Conservation (phyloP, 805 yeast species). For the Zygoascus biomembranicola region DNA sequence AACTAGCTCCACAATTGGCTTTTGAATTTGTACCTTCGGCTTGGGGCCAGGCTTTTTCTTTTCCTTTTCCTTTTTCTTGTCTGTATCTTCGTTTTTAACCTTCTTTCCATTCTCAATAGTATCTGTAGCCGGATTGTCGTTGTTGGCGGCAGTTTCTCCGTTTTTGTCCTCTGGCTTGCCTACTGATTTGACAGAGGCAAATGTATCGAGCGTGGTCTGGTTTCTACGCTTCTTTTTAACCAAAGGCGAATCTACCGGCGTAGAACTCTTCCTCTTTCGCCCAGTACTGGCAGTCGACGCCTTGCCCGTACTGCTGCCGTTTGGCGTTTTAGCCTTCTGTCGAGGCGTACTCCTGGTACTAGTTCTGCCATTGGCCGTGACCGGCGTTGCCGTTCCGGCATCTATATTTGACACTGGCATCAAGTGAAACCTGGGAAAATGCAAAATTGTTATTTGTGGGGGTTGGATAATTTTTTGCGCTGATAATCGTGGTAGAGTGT, state of each 20-base stretch:
- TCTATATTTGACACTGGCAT: background rate
- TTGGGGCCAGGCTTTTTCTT: background rate
- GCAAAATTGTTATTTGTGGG: background rate
- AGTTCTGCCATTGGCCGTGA: background rate
- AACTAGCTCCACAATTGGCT: slow-evolving; percentile 6
- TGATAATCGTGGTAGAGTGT: background rate
- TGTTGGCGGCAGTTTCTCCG: background rate
- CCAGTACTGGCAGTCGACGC: background rate
- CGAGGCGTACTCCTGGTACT: background rate
- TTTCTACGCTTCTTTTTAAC: slow-evolving; percentile 1
- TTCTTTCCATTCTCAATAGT: background rate
- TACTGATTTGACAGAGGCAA: background rate
- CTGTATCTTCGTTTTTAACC: background rate
- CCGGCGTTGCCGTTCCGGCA: background rate
- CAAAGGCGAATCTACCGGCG: background rate
- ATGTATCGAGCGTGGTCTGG: slow-evolving; percentile 7
- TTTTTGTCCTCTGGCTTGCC: background rate
- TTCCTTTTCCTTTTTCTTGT: background rate
- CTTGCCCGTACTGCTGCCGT: background rate
- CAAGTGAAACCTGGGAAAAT: background rate
- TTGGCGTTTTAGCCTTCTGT: background rate
- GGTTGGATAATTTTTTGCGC: background rate
- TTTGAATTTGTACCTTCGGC: background rate
- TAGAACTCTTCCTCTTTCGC: background rate
- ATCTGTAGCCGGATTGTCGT: background rate